Evolutionary conservation across 176 grass and related monocot genomes (phyloP).

Genomic region (Bothriochloa decipiens): DNA sequence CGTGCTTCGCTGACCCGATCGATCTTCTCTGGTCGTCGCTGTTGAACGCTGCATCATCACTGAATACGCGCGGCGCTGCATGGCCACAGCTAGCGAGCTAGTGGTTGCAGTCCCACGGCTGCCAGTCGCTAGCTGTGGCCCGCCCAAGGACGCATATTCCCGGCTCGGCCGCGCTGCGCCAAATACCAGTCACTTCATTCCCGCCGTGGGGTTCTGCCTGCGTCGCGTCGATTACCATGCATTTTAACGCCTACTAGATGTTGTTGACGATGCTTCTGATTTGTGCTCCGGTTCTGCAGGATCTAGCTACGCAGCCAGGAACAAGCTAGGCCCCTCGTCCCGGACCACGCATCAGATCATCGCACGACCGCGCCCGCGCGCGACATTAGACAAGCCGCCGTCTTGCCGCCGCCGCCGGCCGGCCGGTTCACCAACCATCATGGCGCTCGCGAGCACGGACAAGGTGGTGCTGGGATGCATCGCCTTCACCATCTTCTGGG

Average conservation of each 20-base stretch:
- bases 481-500: conserved; percentile 91
- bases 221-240: background rate
- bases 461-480: conserved; percentile 89
- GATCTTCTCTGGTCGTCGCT: background rate
- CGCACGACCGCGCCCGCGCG: too few relatives aligned
- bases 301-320: conserved; percentile 18
- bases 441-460: conserved; percentile 61
- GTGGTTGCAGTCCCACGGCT: too few relatives aligned
- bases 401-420: too few relatives aligned
- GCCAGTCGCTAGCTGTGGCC: background rate
- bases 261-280: background rate
- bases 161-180: background rate
- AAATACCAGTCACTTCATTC: background rate
- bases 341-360: background rate
- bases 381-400: background rate
- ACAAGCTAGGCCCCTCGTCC: background rate
- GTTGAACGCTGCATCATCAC: too few relatives aligned
- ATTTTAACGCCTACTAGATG: background rate
- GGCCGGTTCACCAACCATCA: background rate
- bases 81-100: too few relatives aligned
- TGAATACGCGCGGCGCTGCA: background rate
- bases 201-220: background rate
- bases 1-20: background rate
- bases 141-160: background rate
- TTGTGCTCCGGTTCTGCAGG: conserved; percentile 49